Evolutionary conservation across 1,284 basidiomycete species (phyloP).

Genomic region (Apiotrichum domesticum): DNA sequence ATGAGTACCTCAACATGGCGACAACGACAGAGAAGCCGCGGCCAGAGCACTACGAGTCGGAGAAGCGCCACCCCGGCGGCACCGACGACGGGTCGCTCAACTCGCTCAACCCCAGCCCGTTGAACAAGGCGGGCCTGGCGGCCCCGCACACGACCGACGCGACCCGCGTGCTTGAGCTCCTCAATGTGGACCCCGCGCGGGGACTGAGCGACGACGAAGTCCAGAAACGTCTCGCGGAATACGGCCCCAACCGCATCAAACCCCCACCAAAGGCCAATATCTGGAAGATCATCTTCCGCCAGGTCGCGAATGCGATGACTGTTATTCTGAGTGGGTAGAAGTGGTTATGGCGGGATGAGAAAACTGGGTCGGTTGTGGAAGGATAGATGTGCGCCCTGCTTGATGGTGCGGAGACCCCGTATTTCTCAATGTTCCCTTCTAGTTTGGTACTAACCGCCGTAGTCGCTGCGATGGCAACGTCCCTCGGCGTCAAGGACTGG

Average conservation of each 20-base stretch:
- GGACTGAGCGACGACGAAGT: conserved; percentile 36
- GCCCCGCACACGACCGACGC: conserved; percentile 34
- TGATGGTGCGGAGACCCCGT: too few species aligned
- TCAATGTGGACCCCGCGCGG: conserved; percentile 25
- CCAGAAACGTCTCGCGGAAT: conserved; percentile 24
- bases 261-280: conserved; percentile 40
- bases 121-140: too few species aligned
- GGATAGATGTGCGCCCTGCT: too few species aligned
- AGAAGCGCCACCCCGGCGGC: too few species aligned
- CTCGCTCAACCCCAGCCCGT: too few species aligned
- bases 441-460: conserved; percentile 15
- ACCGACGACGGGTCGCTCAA: too few species aligned
- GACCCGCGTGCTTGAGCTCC: conserved; percentile 33
- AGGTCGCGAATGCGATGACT: conserved; percentile 47
- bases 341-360: too few species aligned
- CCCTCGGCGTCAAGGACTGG: conserved; percentile 60
- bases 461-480: conserved; percentile 58
- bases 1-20: too few species aligned
- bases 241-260: conserved; percentile 47
- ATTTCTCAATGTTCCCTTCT: too few species aligned
- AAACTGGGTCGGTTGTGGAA: too few species aligned
- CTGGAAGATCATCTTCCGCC: conserved; percentile 36
- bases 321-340: conserved; percentile 39
- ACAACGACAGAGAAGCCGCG: too few species aligned
- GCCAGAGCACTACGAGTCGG: too few species aligned